Evolutionary conservation across 177 flowering plant species (phyloP), one percentile per base, ranked within the genome.

Genomic region (Vitis hybrid): DNA sequence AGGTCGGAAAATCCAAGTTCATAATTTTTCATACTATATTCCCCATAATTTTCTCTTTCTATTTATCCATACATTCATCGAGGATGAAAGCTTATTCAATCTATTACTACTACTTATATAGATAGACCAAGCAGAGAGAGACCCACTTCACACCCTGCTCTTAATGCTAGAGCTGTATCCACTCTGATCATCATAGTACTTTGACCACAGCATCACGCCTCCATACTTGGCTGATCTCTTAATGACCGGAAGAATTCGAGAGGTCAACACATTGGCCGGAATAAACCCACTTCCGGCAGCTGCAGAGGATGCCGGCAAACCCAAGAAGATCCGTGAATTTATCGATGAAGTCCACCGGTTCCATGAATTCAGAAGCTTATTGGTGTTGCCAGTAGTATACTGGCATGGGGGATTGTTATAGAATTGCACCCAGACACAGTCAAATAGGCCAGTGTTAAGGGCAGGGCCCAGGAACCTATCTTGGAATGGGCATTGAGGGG

Each of bases 401-500:
- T 81, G 66, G 50, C 84, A 83, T 3, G 69, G 73, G 12, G 62
- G 55, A 56, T 83, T 83, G 67, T 83, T 77, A 56, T 79, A 83
- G 72, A 83, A 83, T 51, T 83, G 84, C 30, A 81, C 63, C 84
- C 82, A 83, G 11, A 79, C 77, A 50, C 65, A 77, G 70, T 83
- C 84, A 21, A 83, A 81, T 5, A 83, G 75, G 2, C 79, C 79
- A 0, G 81, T 77, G 15, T 56, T 65, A 2, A 83, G 68, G 1
- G 83, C 84, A 49, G 15, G 13, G 2, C 68, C 82, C 4, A 74
- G 62, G 10, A 32, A 49, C 2, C n/a, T 21, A 48, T 81, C 84
- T 0, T 81, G 84, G 63, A 72, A 79, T 6, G 76, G 79, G 18
- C 84, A 83, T 9, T 79, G 84, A 4, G 86, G 81, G 9, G 84